These are phyloP conservation scores for Berberis thunbergii DNA, from an alignment of 164 flowering plant species.

Conservation along the genomic window DNA sequence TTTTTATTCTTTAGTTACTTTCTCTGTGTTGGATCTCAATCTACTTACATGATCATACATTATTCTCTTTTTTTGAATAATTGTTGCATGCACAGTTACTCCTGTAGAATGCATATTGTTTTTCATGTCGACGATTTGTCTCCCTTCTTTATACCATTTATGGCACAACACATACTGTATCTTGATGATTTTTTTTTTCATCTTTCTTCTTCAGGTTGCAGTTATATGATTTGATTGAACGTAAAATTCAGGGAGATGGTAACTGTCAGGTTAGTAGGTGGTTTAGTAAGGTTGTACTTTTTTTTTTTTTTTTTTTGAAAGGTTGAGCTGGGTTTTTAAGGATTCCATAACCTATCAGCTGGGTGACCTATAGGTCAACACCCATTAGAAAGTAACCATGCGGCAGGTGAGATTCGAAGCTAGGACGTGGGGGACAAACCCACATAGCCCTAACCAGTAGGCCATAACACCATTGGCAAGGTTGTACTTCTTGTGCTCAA, in stretches of 20 bases:
- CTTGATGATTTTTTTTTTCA: constrained; percentile 1
- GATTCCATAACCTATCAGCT: neutral
- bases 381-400: too few relatives aligned
- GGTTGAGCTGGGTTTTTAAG: neutral
- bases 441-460: too few relatives aligned
- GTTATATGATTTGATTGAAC: constrained; percentile 73
- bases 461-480: too few relatives aligned
- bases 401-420: too few relatives aligned
- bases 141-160: neutral
- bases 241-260: constrained; percentile 79
- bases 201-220: constrained; percentile 37
- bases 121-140: too few relatives aligned
- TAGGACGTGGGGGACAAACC: too few relatives aligned
- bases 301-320: neutral
- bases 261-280: constrained; percentile 70
- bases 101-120: too few relatives aligned
- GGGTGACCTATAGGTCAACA: too few relatives aligned
- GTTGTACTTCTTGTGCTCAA: too few relatives aligned
- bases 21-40: neutral
- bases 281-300: neutral
- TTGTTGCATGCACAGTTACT: too few relatives aligned
- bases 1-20: too few relatives aligned
- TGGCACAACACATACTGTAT: neutral
- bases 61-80: too few relatives aligned
- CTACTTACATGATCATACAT: neutral